phyloP scores from a whole-genome alignment of 768 basidiomycete species.

The Infundibulicybe gibba region DNA sequence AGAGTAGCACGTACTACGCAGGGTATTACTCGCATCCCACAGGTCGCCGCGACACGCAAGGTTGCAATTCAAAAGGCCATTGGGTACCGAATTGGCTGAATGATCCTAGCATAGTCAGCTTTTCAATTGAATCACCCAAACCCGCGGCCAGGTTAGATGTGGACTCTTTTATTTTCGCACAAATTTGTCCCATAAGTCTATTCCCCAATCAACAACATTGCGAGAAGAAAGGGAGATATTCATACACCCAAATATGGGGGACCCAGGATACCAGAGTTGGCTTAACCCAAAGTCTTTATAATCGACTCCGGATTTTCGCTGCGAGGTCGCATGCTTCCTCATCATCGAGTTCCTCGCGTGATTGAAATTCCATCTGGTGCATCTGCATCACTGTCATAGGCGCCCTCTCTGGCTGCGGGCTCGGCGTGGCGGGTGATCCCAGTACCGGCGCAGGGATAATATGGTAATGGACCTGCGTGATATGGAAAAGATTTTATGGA shows the following conservation, averaged over 20 bases:
- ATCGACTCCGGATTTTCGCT: constrained; percentile 38
- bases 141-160: too few species aligned
- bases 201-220: not conserved
- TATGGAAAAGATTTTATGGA: constrained; percentile 1
- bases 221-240: not conserved
- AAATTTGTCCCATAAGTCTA: too few species aligned
- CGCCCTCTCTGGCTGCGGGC: constrained; percentile 7
- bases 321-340: constrained; percentile 47
- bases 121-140: too few species aligned
- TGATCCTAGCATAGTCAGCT: too few species aligned
- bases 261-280: not conserved
- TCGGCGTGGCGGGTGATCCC: constrained; percentile 12
- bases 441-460: constrained; percentile 67
- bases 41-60: too few species aligned
- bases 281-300: constrained; percentile 18
- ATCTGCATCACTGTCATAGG: constrained; percentile 47
- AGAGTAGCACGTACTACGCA: too few species aligned
- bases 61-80: too few species aligned
- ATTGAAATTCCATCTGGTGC: constrained; percentile 58
- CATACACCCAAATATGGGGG: not conserved
- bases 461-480: constrained; percentile 66
- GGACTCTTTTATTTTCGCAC: too few species aligned
- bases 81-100: too few species aligned
- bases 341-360: constrained; percentile 55
- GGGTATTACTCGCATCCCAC: too few species aligned